Evolutionary conservation across 768 basidiomycete genomes (phyloP).

Genomic region (Calvatia gigantea): DNA sequence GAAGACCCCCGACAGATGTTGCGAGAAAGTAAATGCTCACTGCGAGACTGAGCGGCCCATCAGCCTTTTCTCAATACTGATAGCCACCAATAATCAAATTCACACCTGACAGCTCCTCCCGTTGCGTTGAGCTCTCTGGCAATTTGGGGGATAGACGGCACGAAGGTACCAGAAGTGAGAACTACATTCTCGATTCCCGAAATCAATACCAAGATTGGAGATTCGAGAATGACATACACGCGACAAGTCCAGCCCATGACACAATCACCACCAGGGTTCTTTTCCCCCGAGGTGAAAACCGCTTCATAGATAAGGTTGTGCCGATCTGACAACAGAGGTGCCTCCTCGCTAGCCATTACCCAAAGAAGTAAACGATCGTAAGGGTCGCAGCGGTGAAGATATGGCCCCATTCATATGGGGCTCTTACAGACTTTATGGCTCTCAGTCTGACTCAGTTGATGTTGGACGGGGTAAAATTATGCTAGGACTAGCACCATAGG

Average conservation of each 20-base stretch:
- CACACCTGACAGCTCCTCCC: constrained; percentile 11
- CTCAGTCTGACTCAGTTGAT: no score
- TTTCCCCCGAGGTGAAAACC: constrained; percentile 55
- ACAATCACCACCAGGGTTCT: constrained; percentile 52
- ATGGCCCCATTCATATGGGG: no score
- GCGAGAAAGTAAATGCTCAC: constrained; percentile 33
- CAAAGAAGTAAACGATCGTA: no score
- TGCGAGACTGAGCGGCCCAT: constrained; percentile 22
- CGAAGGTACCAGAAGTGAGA: constrained; percentile 13
- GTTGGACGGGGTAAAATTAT: no score
- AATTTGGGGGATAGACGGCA: constrained; percentile 16
- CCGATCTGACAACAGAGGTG: constrained; percentile 26
- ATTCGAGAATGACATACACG: constrained; percentile 35
- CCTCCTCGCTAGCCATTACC: constrained; percentile 13
- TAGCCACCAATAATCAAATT: no score
- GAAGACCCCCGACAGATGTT: constrained; percentile 27
- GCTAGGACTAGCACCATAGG: no score
- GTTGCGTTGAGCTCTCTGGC: constrained; percentile 13
- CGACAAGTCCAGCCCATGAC: constrained; percentile 59
- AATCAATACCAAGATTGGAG: neutral
- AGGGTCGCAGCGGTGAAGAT: no score
- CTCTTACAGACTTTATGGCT: no score
- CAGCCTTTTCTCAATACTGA: neutral
- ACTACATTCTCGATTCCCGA: constrained; percentile 1
- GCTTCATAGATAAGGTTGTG: constrained; percentile 45